These are phyloP conservation scores for Aureobasidium sp. DNA, from an alignment of 2,329 filamentous ascomycete genomes.

Conservation along the genomic window DNA sequence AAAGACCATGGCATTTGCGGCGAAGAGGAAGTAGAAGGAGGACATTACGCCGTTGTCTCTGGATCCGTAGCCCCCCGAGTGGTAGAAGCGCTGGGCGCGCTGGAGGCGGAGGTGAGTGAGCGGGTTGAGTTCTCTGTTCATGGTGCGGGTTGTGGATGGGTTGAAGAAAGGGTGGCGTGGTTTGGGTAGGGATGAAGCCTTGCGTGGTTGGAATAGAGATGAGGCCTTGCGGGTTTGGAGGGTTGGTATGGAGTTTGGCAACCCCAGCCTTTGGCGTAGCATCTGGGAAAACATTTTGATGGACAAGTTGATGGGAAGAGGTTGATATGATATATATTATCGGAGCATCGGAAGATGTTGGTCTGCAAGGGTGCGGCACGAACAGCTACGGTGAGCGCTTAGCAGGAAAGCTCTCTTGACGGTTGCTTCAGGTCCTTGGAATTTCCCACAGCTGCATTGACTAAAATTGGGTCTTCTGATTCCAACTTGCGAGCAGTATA, in stretches of 20 bases:
- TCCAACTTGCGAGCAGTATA: background rate
- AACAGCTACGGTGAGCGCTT: background rate
- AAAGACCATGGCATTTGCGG: constrained; percentile 33
- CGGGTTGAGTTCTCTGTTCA: background rate
- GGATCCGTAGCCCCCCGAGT: background rate
- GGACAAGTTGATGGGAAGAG: background rate
- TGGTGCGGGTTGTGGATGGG: background rate
- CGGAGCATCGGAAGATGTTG: background rate
- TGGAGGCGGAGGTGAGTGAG: background rate
- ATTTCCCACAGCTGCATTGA: background rate
- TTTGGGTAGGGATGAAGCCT: background rate
- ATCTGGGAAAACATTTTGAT: background rate
- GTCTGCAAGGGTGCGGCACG: background rate
- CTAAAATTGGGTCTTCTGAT: background rate
- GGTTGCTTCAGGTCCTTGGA: background rate
- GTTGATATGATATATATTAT: background rate
- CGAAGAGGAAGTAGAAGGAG: constrained; percentile 30
- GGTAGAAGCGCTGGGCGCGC: background rate
- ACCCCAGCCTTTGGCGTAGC: background rate
- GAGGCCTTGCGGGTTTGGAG: background rate
- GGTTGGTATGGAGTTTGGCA: background rate
- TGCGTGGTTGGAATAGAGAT: background rate
- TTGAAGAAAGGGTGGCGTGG: constrained; percentile 6
- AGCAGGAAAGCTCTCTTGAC: background rate
- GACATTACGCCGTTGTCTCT: background rate